Base-by-base conservation (phyloP, 305 asterid genomes). In the Solanum hybrid region DNA sequence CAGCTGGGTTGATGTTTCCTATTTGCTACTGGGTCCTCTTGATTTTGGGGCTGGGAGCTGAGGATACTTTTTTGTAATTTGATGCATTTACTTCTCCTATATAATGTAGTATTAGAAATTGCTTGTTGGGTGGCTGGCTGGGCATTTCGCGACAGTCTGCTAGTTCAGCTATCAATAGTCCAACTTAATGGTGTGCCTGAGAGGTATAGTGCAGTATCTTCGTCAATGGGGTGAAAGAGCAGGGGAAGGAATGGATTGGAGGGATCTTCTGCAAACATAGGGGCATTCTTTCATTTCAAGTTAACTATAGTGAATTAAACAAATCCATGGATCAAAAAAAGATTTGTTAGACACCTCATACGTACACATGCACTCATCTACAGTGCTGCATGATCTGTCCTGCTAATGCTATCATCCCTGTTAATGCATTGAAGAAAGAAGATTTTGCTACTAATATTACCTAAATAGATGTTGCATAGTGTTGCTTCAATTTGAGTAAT, bases 1-100 rank as follows among this genome's bases (percentile, higher is more conserved):
- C 86, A 88, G 40, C 90, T 64, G 78, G 86, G 89, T 76, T 61
- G 90, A 73, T 87, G 29, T 86, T 90, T 51, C 85, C 78, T 35
- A 36, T 36, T 89, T 88, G 76, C 86, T 82, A 69, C 26, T 26
- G 46, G 33, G 5, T 33, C 88, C 77, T 57, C 88, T 85, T 85
- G 88, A 57, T 85, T 57, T 51, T 85, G 88, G 51, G 76, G 88
- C 76, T 85, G 5, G 76, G 76, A 85, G 26, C 75, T 78, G 18
- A 42, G 61, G 33, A 75, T 51, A 69, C 76, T 69, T 82, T 28
- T 87, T 6, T 85, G 39, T 57, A 22, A 57, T 85, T 51, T 31
- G 76, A 57, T 85, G 88, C 88, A 57, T 85, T 57, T 28, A 22
- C 46, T 85, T 85, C 76, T 33, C 42, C 39, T 85, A 33, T 85